These are phyloP conservation scores for Quercus aquifolioides DNA, from an alignment of 306 rosid species.

Conservation along the genomic window DNA sequence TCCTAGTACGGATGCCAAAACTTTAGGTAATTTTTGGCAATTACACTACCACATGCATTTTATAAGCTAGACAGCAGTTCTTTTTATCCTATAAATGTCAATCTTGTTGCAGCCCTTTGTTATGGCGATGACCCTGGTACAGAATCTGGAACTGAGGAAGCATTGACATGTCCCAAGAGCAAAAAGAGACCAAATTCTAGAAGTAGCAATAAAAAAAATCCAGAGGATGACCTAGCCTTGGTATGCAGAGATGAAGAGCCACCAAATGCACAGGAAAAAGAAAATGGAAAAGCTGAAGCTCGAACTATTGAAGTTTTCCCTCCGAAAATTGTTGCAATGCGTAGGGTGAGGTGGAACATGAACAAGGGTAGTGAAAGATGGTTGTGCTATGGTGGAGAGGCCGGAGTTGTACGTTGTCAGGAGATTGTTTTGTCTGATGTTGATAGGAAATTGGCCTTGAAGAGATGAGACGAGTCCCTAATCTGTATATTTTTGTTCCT, in stretches of 20 bases:
- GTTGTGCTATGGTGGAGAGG: constrained; percentile 88
- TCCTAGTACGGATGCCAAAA: constrained; percentile 32
- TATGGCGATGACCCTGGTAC: constrained; percentile 25
- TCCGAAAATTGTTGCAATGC: constrained; percentile 62
- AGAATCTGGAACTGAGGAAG: constrained; percentile 45
- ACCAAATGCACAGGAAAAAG: constrained; percentile 4
- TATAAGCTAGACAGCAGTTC: constrained; percentile 4
- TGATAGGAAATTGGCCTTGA: constrained; percentile 55
- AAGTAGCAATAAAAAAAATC: constrained; percentile 32
- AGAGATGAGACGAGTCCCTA: constrained; percentile 31
- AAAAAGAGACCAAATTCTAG: constrained; percentile 31
- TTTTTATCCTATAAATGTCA: constrained; percentile 1
- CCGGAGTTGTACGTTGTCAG: constrained; percentile 81
- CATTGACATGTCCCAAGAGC: constrained; percentile 21
- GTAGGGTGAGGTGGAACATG: constrained; percentile 89
- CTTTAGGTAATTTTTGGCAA: constrained; percentile 43
- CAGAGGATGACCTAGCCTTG: constrained; percentile 19
- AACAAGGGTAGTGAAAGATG: constrained; percentile 90
- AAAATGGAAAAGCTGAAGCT: constrained; percentile 15
- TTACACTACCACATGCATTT: constrained; percentile 2
- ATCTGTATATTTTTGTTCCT: constrained; percentile 18
- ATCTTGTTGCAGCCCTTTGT: constrained; percentile 43
- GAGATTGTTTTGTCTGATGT: constrained; percentile 50
- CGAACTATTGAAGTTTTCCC: constrained; percentile 55
- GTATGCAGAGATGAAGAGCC: constrained; percentile 35